Percentiles rank a stretch among this genome's conserved stretches.
Conservation (phyloP, 192 early-diverging fungal species). For the Backusella circina region DNA sequence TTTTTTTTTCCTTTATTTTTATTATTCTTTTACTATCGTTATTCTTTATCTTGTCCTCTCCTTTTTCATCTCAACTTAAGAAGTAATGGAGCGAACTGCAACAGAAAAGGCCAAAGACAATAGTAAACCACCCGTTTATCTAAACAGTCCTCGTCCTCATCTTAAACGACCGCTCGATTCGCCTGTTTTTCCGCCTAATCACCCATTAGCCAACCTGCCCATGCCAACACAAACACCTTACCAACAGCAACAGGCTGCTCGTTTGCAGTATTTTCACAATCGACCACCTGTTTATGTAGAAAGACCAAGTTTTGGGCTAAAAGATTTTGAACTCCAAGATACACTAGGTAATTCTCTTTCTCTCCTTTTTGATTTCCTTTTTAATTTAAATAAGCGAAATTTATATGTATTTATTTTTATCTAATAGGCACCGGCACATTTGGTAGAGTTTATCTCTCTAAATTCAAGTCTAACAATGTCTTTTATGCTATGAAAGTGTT, state of each 20-base stretch:
- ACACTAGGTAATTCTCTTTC: slow-evolving; percentile 40
- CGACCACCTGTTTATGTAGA: slow-evolving; percentile 33
- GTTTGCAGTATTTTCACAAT: slow-evolving; percentile 32
- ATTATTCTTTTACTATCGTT: background rate
- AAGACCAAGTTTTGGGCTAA: slow-evolving; percentile 40
- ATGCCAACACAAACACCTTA: slow-evolving; percentile 15
- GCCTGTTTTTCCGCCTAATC: slow-evolving; percentile 22
- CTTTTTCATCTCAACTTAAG: background rate
- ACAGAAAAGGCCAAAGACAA: background rate
- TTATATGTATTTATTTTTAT: background rate
- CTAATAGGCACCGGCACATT: slow-evolving; percentile 92
- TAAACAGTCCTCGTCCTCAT: slow-evolving; percentile 15
- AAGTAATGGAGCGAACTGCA: background rate
- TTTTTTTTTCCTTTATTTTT: background rate
- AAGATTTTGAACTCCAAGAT: slow-evolving; percentile 49
- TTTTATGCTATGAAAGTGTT: slow-evolving; percentile 87
- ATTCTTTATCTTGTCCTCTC: background rate
- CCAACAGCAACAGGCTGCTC: slow-evolving; percentile 16
- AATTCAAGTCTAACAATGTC: slow-evolving; percentile 62
- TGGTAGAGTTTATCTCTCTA: slow-evolving; percentile 89
- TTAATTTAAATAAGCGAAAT: slow-evolving; percentile 3
- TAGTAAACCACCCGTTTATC: slow-evolving; percentile 12
- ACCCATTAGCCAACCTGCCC: slow-evolving; percentile 18
- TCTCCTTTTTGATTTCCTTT: background rate
- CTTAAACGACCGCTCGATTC: slow-evolving; percentile 1